phyloP scores from a whole-genome alignment of 2,329 filamentous ascomycete species.

The Sphaerostilbella broomeana region DNA sequence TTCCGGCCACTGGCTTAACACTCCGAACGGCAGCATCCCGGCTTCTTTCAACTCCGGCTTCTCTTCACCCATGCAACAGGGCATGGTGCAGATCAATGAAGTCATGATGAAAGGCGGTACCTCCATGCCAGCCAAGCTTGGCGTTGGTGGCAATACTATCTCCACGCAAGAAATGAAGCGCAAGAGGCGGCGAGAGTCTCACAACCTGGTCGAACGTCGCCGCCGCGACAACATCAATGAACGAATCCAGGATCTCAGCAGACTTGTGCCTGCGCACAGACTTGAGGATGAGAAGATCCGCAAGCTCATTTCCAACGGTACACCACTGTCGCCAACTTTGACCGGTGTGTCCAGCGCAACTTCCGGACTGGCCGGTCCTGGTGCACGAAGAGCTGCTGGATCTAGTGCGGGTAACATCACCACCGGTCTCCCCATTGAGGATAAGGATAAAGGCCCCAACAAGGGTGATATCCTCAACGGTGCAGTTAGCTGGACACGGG shows the following conservation, averaged over 20 bases:
- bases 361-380: constrained; percentile 78
- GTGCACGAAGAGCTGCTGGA: constrained; percentile 70
- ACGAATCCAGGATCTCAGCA: constrained; percentile 91
- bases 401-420: constrained; percentile 74
- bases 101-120: constrained; percentile 82
- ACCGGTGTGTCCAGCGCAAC: constrained; percentile 67
- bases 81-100: constrained; percentile 75
- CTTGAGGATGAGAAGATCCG: constrained; percentile 95
- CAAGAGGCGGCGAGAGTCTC: constrained; percentile 83
- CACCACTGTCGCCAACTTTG: constrained; percentile 77
- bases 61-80: constrained; percentile 68
- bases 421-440: constrained; percentile 84
- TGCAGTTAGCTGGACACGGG: constrained; percentile 91
- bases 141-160: constrained; percentile 43
- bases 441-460: constrained; percentile 98
- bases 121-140: constrained; percentile 84
- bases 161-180: constrained; percentile 92
- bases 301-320: constrained; percentile 89
- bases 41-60: constrained; percentile 88
- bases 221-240: constrained; percentile 98
- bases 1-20: constrained; percentile 86
- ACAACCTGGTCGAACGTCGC: constrained; percentile 92
- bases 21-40: constrained; percentile 67
- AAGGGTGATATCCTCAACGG: constrained; percentile 98
- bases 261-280: constrained; percentile 83